These are phyloP conservation scores for Mycena polygramma DNA, from an alignment of 768 basidiomycete genomes.

Conservation along the genomic window DNA sequence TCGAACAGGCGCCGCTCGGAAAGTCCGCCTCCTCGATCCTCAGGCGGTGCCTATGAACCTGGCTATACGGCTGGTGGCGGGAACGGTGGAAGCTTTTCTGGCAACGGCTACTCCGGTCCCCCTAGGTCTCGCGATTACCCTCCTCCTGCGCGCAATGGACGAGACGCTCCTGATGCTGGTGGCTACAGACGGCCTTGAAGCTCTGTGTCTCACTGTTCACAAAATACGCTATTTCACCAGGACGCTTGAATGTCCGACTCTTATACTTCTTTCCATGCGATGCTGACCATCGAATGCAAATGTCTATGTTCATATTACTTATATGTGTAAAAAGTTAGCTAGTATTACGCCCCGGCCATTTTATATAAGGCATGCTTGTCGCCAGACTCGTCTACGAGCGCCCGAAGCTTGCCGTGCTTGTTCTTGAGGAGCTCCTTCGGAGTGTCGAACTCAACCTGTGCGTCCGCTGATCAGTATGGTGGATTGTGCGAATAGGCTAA, in stretches of 20 bases:
- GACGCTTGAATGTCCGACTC: slow-evolving; percentile 11
- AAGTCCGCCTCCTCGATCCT: slow-evolving; percentile 71
- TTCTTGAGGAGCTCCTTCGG: slow-evolving; percentile 66
- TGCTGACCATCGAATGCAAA: slow-evolving; percentile 9
- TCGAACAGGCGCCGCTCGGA: slow-evolving; percentile 74
- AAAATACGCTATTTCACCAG: slow-evolving; percentile 19
- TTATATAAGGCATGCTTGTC: slow-evolving; percentile 63
- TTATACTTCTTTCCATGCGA: slow-evolving; percentile 19
- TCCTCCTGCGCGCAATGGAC: slow-evolving; percentile 58
- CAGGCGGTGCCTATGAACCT: slow-evolving; percentile 62
- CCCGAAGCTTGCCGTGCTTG: slow-evolving; percentile 61
- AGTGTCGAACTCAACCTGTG: slow-evolving; percentile 65
- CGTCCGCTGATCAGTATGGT: background rate
- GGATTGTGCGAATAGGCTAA: too few relatives aligned
- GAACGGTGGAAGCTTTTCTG: slow-evolving; percentile 51
- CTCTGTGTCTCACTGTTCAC: background rate
- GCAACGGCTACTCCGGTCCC: slow-evolving; percentile 65
- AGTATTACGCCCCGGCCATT: slow-evolving; percentile 51
- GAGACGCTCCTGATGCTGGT: slow-evolving; percentile 53
- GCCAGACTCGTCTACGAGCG: slow-evolving; percentile 71
- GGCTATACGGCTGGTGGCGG: slow-evolving; percentile 52
- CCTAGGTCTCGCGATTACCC: slow-evolving; percentile 48
- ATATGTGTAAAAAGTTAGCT: slow-evolving; percentile 29
- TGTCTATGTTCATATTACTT: slow-evolving; percentile 16
- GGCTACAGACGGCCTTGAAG: slow-evolving; percentile 57